Evolutionary conservation across 208 protist genomes (phyloP).

Genomic region (Porcisia deanei): DNA sequence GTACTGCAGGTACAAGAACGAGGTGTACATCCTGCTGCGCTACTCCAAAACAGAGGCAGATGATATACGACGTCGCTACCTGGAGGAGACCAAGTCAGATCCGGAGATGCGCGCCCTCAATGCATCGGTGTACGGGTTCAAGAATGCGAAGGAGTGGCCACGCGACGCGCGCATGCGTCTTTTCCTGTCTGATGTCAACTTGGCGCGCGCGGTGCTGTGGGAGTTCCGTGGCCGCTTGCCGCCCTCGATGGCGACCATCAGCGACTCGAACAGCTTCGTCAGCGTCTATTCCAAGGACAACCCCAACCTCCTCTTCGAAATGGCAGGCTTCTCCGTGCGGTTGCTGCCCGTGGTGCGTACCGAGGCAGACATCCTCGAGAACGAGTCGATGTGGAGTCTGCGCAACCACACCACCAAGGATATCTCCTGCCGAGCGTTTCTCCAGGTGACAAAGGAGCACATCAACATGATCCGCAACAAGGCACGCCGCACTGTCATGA

Average conservation of each 20-base stretch:
- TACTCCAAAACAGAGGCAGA: slow-evolving; percentile 98
- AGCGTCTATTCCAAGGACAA: slow-evolving; percentile 99
- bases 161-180: slow-evolving; percentile 99
- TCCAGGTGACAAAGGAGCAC: slow-evolving; percentile 97
- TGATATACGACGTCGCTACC: slow-evolving; percentile 98
- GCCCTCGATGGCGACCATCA: slow-evolving; percentile 96
- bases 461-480: slow-evolving; percentile 99
- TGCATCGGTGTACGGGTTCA: slow-evolving; percentile 99
- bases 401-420: slow-evolving; percentile 99
- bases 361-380: slow-evolving; percentile 90
- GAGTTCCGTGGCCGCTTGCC: slow-evolving; percentile 99
- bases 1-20: slow-evolving; percentile 98
- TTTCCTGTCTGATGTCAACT: slow-evolving; percentile 99
- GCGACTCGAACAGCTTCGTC: slow-evolving; percentile 98
- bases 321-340: slow-evolving; percentile 99
- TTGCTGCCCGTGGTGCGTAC: slow-evolving; percentile 93
- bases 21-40: slow-evolving; percentile 97
- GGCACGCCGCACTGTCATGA: slow-evolving; percentile 99
- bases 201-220: slow-evolving; percentile 99
- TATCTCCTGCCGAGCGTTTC: slow-evolving; percentile 98
- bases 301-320: slow-evolving; percentile 99
- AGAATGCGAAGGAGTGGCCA: slow-evolving; percentile 99
- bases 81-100: slow-evolving; percentile 98
- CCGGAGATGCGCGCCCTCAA: slow-evolving; percentile 96
- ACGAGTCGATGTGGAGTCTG: slow-evolving; percentile 99